Base-by-base conservation (phyloP, 2,329 filamentous ascomycete genomes). In the Tolypocladium ovalisporum region DNA sequence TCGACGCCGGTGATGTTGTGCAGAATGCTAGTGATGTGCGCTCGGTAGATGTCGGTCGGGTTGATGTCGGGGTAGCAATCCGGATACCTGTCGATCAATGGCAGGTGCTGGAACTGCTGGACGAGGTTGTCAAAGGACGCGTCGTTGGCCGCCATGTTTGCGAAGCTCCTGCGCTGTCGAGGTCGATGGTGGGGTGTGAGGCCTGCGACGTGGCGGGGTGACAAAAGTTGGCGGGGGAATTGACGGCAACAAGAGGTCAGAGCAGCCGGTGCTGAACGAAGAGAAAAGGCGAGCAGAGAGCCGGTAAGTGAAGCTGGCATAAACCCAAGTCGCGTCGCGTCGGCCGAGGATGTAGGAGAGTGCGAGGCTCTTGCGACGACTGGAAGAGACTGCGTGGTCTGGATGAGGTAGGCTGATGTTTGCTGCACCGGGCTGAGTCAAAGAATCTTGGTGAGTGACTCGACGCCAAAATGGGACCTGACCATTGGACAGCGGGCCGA, bases 1-100 rank as follows among this genome's bases (percentile, higher is more conserved):
- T 59, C 58, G 27, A 59, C 58, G 27, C 58, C 58, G 22, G 58
- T 59, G 49, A 59, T 57, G 36, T 55, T 53, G 55, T 57, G 55
- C 37, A 59, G 49, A 27, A 59, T 59, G 44, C 52, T 55, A 10
- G 58, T 59, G 49, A 59, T 55, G 52, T 59, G 58, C 35, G 58
- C 39, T 32, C 58, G 55, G 53, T 59, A 59, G 44, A 59, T 17
- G 55, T 59, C 58, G 53, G 55, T 54, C 10, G 58, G 58, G 44
- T 59, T 59, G 55, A 57, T 55, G 49, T 57, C 58, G n/a, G 58
- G 58, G 53, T 53, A 59, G 53, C 55, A 59, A 35, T 22, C 29
- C 6, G 55, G 52, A 19, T 55, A 57, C 49, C 44, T 52, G 24
- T 59, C 58, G 34, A 59, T 53, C 42, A 55, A 12, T 13, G 55